phyloP scores from a whole-genome alignment of 2,329 filamentous ascomycete species.

The Sarocladium kiliense region DNA sequence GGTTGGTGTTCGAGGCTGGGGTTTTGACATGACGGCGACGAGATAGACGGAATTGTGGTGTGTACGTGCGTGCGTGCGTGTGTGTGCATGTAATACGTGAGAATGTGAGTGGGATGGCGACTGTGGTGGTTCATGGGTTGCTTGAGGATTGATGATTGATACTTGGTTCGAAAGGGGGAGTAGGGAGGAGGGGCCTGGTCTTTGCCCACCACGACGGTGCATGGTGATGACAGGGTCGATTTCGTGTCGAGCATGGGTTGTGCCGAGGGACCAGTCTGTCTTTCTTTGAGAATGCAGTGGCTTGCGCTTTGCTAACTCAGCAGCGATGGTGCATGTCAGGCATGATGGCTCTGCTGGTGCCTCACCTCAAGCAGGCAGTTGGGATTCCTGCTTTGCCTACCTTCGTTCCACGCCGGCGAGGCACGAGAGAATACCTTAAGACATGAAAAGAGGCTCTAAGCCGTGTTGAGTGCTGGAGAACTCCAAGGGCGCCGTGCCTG shows the following conservation, averaged over 20 bases:
- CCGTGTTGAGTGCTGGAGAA: conserved; percentile 7
- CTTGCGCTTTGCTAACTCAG: background rate
- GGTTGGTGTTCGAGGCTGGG: background rate
- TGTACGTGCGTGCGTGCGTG: background rate
- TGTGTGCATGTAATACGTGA: background rate
- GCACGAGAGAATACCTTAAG: background rate
- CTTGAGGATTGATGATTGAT: background rate
- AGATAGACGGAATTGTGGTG: background rate
- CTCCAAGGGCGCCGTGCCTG: background rate
- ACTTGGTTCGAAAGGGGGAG: background rate
- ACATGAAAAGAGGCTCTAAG: conserved; percentile 5
- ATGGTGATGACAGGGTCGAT: background rate
- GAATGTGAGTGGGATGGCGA: background rate
- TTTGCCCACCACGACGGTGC: background rate
- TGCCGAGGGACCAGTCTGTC: background rate
- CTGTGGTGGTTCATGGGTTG: background rate
- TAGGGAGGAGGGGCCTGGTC: background rate
- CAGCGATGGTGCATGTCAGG: background rate
- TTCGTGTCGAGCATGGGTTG: background rate
- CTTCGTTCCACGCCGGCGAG: no score
- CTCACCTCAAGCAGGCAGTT: background rate
- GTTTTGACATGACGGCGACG: background rate
- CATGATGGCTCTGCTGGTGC: background rate
- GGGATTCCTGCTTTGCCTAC: no score
- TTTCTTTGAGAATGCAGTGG: conserved; percentile 2